phyloP scores from a whole-genome alignment of 208 protist species.

The Crithidia bombi region DNA sequence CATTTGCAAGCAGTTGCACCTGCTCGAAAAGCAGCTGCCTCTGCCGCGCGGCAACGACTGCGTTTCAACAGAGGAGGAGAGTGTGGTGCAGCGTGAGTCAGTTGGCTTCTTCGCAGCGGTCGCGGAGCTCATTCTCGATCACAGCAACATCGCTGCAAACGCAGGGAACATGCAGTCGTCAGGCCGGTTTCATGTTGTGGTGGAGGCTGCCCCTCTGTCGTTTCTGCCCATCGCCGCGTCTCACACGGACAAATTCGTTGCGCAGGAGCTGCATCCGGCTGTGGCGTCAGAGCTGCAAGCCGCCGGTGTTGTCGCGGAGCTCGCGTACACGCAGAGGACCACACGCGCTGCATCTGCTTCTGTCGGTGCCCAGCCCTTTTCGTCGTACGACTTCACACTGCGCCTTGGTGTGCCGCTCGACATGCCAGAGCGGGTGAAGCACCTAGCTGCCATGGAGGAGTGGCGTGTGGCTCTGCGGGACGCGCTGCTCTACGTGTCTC shows the following conservation, averaged over 20 bases:
- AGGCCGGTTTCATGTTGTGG: neutral
- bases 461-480: constrained; percentile 57
- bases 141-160: neutral
- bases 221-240: neutral
- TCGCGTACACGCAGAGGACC: constrained; percentile 6
- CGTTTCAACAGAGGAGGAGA: neutral
- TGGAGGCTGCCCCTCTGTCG: neutral
- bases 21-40: constrained; percentile 2
- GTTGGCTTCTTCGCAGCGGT: neutral
- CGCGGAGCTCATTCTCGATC: neutral
- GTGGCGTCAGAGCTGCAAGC: constrained; percentile 46
- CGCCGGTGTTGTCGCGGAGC: constrained; percentile 42
- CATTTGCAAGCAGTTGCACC: constrained; percentile 13
- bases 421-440: constrained; percentile 32
- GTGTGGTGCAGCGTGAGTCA: neutral
- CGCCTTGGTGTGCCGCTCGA: constrained; percentile 26
- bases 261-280: constrained; percentile 35
- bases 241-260: too few species aligned
- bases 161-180: neutral
- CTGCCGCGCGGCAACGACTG: neutral
- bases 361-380: neutral
- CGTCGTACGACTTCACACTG: constrained; percentile 28
- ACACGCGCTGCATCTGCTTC: neutral
- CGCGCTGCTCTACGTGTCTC: constrained; percentile 60
- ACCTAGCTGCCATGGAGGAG: constrained; percentile 40